Evolutionary conservation across 176 grass and related monocot species (phyloP), one percentile per base, ranked within the genome.

Genomic region (Oropetium thomaeum): DNA sequence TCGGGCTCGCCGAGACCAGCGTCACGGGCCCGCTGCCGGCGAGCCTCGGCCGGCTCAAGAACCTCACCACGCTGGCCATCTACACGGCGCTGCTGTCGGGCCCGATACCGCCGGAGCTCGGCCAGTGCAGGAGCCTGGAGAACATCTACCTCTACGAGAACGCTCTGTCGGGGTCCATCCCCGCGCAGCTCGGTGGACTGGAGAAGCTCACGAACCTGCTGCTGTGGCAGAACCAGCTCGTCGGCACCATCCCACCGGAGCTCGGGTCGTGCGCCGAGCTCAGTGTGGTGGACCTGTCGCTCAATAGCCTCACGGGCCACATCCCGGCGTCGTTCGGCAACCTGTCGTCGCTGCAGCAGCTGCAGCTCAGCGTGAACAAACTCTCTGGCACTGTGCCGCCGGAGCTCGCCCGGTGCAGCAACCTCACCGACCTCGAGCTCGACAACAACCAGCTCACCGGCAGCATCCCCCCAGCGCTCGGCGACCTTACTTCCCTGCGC

Each of bases 101-200:
- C 22, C 80, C 90, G 19, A 86, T 97, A 33, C 90, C 93, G 2
- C 53, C 76, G 4, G 90, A 97, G 72, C 59, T 97, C 35, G 87
- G 87, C 69, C 64, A 71, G 26, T 90, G 90, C 79, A 10, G 4
- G 22, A 75, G 67, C 53, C 69, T 97, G 7, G 87, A 85, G 53
- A 97, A 87, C 82, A 75, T 97, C 26, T 97, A 97, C 79, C 67
- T 97, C 55, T 93, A 92, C 80, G 81, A 86, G 77, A 97, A 97
- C 76, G 65, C 82, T 30, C 82, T 97, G 2, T 92, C 93, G 1
- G 90, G 90, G 3, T 71, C 90, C 34, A 88, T 97, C 65, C 93
- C 90, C n/a, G 29, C 87, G n/a, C 68, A 90, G 82, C 77, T 97
- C 31, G 82, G 93, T 20, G 62, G 49, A 22, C 86, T 92, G 75